phyloP scores from a whole-genome alignment of 2,329 filamentous ascomycete species.

The Fusarium zealandicum region DNA sequence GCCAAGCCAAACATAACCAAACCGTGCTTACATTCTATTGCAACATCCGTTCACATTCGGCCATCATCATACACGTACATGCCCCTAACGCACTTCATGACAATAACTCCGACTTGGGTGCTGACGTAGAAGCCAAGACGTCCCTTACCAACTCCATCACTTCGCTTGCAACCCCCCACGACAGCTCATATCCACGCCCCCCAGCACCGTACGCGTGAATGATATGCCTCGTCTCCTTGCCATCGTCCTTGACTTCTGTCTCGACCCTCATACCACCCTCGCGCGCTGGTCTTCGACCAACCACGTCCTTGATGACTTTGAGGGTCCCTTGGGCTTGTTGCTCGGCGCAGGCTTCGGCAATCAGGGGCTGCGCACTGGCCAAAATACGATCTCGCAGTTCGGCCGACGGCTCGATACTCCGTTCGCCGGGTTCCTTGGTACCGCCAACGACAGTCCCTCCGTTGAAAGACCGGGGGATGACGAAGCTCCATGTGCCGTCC shows the following conservation, averaged over 20 bases:
- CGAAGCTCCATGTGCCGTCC: slow-evolving; percentile 69
- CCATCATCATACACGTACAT: too few species aligned
- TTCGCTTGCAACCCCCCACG: slow-evolving; percentile 64
- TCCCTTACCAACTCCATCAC: slow-evolving; percentile 42
- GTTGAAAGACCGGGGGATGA: slow-evolving; percentile 65
- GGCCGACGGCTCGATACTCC: slow-evolving; percentile 56
- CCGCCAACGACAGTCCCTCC: slow-evolving; percentile 72
- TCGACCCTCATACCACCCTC: slow-evolving; percentile 56
- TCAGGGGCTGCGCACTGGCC: slow-evolving; percentile 12
- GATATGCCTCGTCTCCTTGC: slow-evolving; percentile 35
- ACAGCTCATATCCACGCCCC: slow-evolving; percentile 67
- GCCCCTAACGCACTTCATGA: too few species aligned
- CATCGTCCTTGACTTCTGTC: slow-evolving; percentile 23
- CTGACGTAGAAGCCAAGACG: background rate
- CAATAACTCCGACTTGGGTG: slow-evolving; percentile 16
- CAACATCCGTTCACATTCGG: too few species aligned
- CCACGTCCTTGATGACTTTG: slow-evolving; percentile 52
- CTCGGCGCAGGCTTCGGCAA: slow-evolving; percentile 16
- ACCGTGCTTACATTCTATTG: too few species aligned
- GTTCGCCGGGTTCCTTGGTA: slow-evolving; percentile 67
- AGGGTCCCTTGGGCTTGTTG: slow-evolving; percentile 7
- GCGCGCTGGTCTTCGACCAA: slow-evolving; percentile 55
- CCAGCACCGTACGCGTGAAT: slow-evolving; percentile 68
- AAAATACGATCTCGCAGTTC: slow-evolving; percentile 52
- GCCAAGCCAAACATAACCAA: too few species aligned